A percentile compares a stretch with the other conserved stretches of the same genome.
These are phyloP conservation scores for Sporothrix schenckii DNA, from an alignment of 2,329 filamentous ascomycete genomes.

Conservation along the genomic window DNA sequence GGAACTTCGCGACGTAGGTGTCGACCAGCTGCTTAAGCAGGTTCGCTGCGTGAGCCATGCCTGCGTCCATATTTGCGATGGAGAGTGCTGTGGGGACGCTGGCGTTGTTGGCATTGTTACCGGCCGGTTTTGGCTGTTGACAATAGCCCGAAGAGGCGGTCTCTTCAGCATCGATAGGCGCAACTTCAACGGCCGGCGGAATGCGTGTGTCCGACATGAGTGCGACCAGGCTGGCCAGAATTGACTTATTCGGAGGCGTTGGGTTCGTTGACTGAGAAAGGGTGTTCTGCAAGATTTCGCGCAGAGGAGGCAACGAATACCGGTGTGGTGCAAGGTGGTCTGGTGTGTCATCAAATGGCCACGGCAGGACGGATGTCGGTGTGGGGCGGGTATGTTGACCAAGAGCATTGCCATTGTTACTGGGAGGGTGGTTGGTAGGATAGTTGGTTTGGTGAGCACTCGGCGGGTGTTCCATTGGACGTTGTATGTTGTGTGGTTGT, in stretches of 20 bases:
- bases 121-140: neutral
- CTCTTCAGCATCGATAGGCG: neutral
- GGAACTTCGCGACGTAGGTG: slow-evolving; percentile 40
- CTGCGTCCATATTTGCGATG: slow-evolving; percentile 28
- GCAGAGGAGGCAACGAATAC: slow-evolving; percentile 34
- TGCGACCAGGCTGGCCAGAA: slow-evolving; percentile 36
- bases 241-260: slow-evolving; percentile 12
- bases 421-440: neutral
- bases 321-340: slow-evolving; percentile 25
- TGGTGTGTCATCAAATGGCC: slow-evolving; percentile 33
- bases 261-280: slow-evolving; percentile 23
- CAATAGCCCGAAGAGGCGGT: neutral
- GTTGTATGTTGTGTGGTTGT: neutral
- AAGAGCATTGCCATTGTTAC: neutral
- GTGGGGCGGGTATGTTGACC: neutral
- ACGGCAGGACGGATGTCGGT: slow-evolving; percentile 26
- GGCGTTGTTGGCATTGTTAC: neutral
- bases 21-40: slow-evolving; percentile 38
- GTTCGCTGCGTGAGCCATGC: slow-evolving; percentile 35
- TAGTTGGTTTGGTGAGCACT: neutral
- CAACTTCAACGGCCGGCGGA: slow-evolving; percentile 14
- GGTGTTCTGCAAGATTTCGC: slow-evolving; percentile 36
- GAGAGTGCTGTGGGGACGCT: neutral
- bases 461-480: neutral
- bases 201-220: slow-evolving; percentile 39